phyloP scores from a whole-genome alignment of 805 yeast species.

The Starmerella cellae region DNA sequence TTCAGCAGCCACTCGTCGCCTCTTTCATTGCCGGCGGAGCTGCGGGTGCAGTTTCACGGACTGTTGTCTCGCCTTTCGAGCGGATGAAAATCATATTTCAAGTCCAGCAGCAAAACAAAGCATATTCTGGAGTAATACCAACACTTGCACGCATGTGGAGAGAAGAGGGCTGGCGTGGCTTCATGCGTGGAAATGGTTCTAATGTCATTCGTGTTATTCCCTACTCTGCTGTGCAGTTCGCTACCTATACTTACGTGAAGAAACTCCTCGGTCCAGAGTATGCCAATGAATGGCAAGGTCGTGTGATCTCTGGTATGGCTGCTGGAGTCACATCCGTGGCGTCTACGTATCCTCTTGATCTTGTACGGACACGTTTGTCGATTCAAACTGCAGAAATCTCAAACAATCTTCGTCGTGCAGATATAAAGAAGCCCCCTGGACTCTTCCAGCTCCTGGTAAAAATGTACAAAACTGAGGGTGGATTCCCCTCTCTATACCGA shows the following conservation, averaged over 20 bases:
- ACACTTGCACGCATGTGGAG: conserved; percentile 67
- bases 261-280: conserved; percentile 33
- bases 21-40: conserved; percentile 91
- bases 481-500: conserved; percentile 58
- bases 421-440: conserved; percentile 48
- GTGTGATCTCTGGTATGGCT: conserved; percentile 55
- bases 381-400: conserved; percentile 66
- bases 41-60: conserved; percentile 90
- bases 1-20: conserved; percentile 33
- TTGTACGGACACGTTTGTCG: conserved; percentile 78
- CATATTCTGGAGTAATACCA: conserved; percentile 49
- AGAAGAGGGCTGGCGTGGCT: conserved; percentile 86
- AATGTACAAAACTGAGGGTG: conserved; percentile 71
- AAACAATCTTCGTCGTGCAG: conserved; percentile 12
- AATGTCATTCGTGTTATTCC: conserved; percentile 88
- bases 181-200: conserved; percentile 79
- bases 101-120: conserved; percentile 53
- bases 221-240: conserved; percentile 86
- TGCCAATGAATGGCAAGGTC: conserved; percentile 19
- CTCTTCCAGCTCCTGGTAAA: conserved; percentile 42
- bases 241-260: conserved; percentile 52
- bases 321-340: conserved; percentile 73
- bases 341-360: conserved; percentile 83
- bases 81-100: conserved; percentile 85
- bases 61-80: conserved; percentile 90